phyloP scores from a whole-genome alignment of 345 rosid species.

The Pistacia vera region DNA sequence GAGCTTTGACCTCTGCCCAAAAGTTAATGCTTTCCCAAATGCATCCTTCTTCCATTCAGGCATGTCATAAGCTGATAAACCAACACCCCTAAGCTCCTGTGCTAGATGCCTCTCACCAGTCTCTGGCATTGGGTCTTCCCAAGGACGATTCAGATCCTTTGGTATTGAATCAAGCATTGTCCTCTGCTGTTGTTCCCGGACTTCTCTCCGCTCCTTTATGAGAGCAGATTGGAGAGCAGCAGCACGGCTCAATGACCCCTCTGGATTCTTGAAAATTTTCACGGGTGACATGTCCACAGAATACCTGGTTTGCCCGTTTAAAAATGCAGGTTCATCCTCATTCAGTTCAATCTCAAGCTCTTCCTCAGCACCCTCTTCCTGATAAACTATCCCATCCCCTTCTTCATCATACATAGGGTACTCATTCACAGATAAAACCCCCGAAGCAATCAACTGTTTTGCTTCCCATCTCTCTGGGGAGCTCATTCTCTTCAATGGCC shows the following conservation, averaged over 20 bases:
- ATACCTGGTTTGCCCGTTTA: slow-evolving; percentile 75
- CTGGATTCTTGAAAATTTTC: slow-evolving; percentile 91
- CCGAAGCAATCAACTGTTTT: slow-evolving; percentile 88
- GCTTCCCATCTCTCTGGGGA: slow-evolving; percentile 92
- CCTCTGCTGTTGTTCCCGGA: slow-evolving; percentile 82
- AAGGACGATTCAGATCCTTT: slow-evolving; percentile 96
- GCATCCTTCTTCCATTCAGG: slow-evolving; percentile 98
- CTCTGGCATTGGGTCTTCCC: slow-evolving; percentile 98
- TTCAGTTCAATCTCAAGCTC: slow-evolving; percentile 94
- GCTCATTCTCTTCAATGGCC: slow-evolving; percentile 87
- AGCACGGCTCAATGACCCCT: slow-evolving; percentile 89
- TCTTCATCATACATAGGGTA: slow-evolving; percentile 86
- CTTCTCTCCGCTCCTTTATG: slow-evolving; percentile 81
- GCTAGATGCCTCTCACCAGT: slow-evolving; percentile 92
- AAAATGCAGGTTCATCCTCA: slow-evolving; percentile 79
- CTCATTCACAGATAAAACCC: slow-evolving; percentile 60
- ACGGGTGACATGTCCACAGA: slow-evolving; percentile 85
- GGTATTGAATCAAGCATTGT: slow-evolving; percentile 94
- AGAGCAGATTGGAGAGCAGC: slow-evolving; percentile 96
- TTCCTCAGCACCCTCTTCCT: slow-evolving; percentile 88
- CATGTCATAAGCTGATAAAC: slow-evolving; percentile 84
- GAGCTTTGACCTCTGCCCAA: slow-evolving; percentile 83
- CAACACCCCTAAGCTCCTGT: slow-evolving; percentile 91
- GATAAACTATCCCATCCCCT: slow-evolving; percentile 75
- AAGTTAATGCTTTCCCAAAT: slow-evolving; percentile 71